Conservation (phyloP, 768 basidiomycete genomes). For the Hericium rajendrae region DNA sequence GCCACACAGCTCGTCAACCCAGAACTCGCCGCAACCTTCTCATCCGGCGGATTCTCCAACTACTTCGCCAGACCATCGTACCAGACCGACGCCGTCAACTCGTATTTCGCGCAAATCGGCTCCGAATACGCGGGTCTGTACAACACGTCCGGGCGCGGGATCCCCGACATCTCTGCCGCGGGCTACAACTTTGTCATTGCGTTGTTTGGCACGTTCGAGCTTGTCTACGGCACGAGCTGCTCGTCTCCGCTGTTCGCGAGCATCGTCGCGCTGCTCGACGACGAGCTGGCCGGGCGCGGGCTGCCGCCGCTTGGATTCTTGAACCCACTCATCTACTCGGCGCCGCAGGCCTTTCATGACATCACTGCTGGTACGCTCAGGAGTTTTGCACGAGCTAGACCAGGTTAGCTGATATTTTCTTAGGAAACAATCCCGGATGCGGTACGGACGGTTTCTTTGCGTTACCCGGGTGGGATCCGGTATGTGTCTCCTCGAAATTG, state of each 20-base stretch:
- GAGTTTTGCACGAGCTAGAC: no score
- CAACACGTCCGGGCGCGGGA: slow-evolving; percentile 30
- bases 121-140: slow-evolving; percentile 21
- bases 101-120: slow-evolving; percentile 27
- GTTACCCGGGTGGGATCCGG: no score
- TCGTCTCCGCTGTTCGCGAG: slow-evolving; percentile 26
- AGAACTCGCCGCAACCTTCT: slow-evolving; percentile 25
- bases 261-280: slow-evolving; percentile 28
- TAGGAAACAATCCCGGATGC: no score
- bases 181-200: slow-evolving; percentile 24
- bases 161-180: slow-evolving; percentile 39
- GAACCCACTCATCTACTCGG: no score
- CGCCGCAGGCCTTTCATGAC: no score
- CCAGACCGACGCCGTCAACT: slow-evolving; percentile 27
- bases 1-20: slow-evolving; percentile 20
- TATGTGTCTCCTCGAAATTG: no score
- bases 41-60: slow-evolving; percentile 29
- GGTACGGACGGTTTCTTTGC: no score
- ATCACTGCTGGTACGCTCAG: no score
- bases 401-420: no score
- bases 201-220: slow-evolving; percentile 18
- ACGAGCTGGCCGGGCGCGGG: slow-evolving; percentile 9
- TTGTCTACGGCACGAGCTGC: slow-evolving; percentile 27
- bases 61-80: slow-evolving; percentile 25
- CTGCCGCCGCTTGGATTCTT: no score